Percentiles rank a stretch among this genome's conserved stretches.
These are phyloP conservation scores for Pythium biforme DNA, from an alignment of 352 stramenopile genomes.

Conservation along the genomic window DNA sequence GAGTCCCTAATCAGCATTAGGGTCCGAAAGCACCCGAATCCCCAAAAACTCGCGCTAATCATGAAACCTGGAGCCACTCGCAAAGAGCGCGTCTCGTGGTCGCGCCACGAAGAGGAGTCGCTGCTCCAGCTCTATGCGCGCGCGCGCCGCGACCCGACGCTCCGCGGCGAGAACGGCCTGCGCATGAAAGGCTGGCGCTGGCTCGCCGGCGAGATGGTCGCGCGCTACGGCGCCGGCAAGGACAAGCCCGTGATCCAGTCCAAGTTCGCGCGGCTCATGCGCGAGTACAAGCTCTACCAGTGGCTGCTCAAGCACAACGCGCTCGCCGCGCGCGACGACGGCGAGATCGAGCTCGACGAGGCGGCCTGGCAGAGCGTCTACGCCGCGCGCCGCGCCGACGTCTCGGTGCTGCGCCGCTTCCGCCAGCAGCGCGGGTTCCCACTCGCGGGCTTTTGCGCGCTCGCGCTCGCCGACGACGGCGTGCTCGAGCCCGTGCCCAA, in stretches of 20 bases:
- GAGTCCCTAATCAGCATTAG: constrained; percentile 2
- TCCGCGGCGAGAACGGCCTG: constrained; percentile 16
- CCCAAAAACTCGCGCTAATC: not conserved
- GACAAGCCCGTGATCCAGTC: constrained; percentile 17
- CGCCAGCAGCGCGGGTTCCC: constrained; percentile 17
- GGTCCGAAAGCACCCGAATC: too few relatives aligned
- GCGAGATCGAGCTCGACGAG: constrained; percentile 5
- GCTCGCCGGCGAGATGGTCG: constrained; percentile 18
- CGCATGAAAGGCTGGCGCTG: constrained; percentile 32
- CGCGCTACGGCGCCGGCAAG: constrained; percentile 15
- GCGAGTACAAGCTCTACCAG: constrained; percentile 66
- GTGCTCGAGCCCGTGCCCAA: constrained; percentile 16
- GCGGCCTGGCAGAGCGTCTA: constrained; percentile 8
- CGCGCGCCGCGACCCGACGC: constrained; percentile 12
- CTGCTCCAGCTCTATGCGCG: constrained; percentile 15
- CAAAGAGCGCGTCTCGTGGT: constrained; percentile 17
- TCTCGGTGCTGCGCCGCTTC: constrained; percentile 18
- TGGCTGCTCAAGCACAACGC: constrained; percentile 43
- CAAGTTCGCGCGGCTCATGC: constrained; percentile 41
- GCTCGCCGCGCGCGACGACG: constrained; percentile 20
- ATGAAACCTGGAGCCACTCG: constrained; percentile 25
- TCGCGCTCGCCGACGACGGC: constrained; percentile 11
- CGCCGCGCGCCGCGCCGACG: constrained; percentile 12
- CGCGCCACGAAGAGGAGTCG: constrained; percentile 12
- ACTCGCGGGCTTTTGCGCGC: constrained; percentile 3